A percentile compares a stretch with the other conserved stretches of the same genome.
Evolutionary conservation across 139 green algal genomes (phyloP).

Genomic region (Chlamydomonas urium): DNA sequence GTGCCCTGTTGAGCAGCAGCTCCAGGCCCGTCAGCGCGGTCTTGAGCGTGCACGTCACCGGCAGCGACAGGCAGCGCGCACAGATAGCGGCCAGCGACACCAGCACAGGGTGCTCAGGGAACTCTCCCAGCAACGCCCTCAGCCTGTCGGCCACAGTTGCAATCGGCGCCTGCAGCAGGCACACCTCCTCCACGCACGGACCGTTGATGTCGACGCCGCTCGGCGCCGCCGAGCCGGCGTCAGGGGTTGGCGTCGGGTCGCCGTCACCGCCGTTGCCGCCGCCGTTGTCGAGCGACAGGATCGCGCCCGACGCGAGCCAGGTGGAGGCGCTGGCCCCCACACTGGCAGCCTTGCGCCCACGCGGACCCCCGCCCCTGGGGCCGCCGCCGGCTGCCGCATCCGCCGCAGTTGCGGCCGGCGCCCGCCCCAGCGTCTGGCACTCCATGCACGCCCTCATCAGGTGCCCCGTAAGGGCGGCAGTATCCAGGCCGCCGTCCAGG

Average conservation of each 20-base stretch:
- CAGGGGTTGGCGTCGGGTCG: too few species aligned
- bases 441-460: conserved; percentile 47
- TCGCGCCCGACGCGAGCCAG: too few species aligned
- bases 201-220: conserved; percentile 63
- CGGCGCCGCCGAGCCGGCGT: too few species aligned
- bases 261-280: too few species aligned
- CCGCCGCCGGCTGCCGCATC: conserved; percentile 13
- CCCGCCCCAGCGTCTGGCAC: conserved; percentile 24
- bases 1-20: conserved; percentile 80
- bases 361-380: conserved; percentile 4
- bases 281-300: too few species aligned
- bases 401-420: conserved; percentile 25
- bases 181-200: conserved; percentile 65
- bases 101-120: conserved; percentile 90
- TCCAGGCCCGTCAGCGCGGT: conserved; percentile 85
- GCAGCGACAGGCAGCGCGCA: conserved; percentile 68
- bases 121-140: conserved; percentile 79
- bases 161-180: conserved; percentile 69
- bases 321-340: too few species aligned
- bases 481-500: background rate
- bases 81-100: conserved; percentile 76
- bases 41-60: conserved; percentile 70
- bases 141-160: conserved; percentile 53
- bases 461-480: conserved; percentile 41
- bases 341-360: conserved; percentile 11